Evolutionary conservation across 169 alveolate species (phyloP).

Genomic region (Eimeria falciformis): DNA sequence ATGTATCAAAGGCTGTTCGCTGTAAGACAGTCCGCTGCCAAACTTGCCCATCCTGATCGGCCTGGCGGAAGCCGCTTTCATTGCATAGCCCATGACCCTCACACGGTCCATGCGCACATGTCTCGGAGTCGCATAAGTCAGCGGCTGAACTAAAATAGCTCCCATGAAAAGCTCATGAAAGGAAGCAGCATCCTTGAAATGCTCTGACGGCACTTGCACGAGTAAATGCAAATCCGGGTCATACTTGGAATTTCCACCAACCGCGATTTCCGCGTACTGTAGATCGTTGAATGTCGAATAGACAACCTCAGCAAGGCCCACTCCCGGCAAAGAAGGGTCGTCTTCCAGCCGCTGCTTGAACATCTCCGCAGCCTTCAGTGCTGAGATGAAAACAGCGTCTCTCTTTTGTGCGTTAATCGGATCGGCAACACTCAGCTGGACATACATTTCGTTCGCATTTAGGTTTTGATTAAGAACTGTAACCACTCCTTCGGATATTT

Average conservation of each 20-base stretch:
- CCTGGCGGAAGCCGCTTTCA: constrained; percentile 49
- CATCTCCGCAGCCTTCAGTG: constrained; percentile 71
- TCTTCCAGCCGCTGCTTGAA: constrained; percentile 70
- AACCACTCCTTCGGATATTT: constrained; percentile 44
- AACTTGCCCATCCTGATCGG: constrained; percentile 72
- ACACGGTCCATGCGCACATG: constrained; percentile 68
- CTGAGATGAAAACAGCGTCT: constrained; percentile 36
- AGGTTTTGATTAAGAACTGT: constrained; percentile 55
- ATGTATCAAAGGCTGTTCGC: constrained; percentile 61
- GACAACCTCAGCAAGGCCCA: constrained; percentile 74
- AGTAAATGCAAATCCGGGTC: constrained; percentile 61
- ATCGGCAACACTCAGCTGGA: constrained; percentile 72
- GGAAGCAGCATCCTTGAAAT: constrained; percentile 49
- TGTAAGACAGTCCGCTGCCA: constrained; percentile 62
- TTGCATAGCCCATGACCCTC: constrained; percentile 70
- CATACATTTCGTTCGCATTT: constrained; percentile 73
- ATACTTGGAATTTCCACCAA: constrained; percentile 30
- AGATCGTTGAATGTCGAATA: constrained; percentile 73
- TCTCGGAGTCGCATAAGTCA: constrained; percentile 45
- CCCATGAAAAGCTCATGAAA: constrained; percentile 65
- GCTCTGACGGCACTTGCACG: constrained; percentile 64
- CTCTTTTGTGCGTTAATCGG: constrained; percentile 55
- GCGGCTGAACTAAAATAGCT: constrained; percentile 62
- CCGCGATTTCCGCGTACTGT: constrained; percentile 59
- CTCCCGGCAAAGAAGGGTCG: constrained; percentile 77